A percentile compares a stretch with the other conserved stretches of the same genome.
phyloP scores from a whole-genome alignment of 2,329 filamentous ascomycete species.

The Lecanosticta acicola region DNA sequence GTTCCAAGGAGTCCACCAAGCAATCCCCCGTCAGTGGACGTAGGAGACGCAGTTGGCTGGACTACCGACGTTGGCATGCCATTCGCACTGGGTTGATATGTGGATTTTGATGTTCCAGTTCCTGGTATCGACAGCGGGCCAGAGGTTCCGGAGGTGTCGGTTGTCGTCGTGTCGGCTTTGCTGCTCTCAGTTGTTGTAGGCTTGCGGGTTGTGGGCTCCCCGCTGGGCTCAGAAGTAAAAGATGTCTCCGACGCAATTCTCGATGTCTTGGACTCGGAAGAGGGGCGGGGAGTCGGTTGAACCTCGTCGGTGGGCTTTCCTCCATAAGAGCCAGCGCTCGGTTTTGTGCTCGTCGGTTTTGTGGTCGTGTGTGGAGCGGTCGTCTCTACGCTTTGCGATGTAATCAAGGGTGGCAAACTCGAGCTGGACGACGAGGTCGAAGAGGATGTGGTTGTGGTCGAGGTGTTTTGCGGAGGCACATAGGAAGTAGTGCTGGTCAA shows the following conservation, averaged over 20 bases:
- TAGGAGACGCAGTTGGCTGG: conserved; percentile 1
- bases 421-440: background rate
- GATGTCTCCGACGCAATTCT: conserved; percentile 1
- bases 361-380: too few species aligned
- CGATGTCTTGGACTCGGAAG: too few species aligned
- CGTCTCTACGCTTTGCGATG: background rate
- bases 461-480: background rate
- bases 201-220: background rate
- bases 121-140: background rate
- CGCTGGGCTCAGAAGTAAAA: background rate
- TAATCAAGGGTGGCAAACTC: background rate
- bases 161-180: background rate
- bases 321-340: background rate
- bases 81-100: background rate
- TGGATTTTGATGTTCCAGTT: too few species aligned
- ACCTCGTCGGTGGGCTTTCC: background rate
- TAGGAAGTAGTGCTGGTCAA: conserved; percentile 1
- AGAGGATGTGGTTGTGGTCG: background rate
- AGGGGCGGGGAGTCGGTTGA: too few species aligned
- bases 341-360: background rate
- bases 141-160: background rate
- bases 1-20: too few species aligned
- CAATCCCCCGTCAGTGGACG: too few species aligned
- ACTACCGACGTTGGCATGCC: background rate
- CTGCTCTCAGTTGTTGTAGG: background rate